These are phyloP conservation scores for Scutellaria baicalensis DNA, from an alignment of 257 asterid genomes.

Conservation along the genomic window DNA sequence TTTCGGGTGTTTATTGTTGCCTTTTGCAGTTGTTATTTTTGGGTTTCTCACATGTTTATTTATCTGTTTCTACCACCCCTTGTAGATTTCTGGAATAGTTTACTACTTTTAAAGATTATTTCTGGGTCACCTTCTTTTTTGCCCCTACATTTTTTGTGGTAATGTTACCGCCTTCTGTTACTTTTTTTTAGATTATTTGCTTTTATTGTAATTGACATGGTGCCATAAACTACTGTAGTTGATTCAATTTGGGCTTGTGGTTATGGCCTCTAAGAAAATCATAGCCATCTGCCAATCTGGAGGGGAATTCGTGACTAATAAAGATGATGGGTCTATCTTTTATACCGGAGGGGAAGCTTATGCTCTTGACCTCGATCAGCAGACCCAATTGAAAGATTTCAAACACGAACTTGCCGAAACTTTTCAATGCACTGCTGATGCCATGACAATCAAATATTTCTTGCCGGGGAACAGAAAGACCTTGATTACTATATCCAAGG, in stretches of 20 bases:
- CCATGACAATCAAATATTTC: constrained; percentile 75
- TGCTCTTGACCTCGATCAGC: constrained; percentile 78
- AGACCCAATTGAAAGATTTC: constrained; percentile 64
- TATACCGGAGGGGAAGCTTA: constrained; percentile 92
- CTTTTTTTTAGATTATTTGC: not conserved
- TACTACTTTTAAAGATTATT: not conserved
- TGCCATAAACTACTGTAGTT: constrained; percentile 6
- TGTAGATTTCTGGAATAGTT: not conserved
- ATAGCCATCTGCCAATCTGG: constrained; percentile 96
- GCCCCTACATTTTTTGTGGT: not conserved
- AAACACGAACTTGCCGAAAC: constrained; percentile 84
- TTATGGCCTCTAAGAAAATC: constrained; percentile 67
- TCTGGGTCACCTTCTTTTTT: not conserved
- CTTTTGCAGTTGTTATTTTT: not conserved
- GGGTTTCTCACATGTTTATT: not conserved
- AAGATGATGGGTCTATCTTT: constrained; percentile 66
- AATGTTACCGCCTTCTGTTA: not conserved
- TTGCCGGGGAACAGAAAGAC: constrained; percentile 93
- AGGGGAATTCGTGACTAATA: constrained; percentile 70
- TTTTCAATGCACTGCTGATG: constrained; percentile 53
- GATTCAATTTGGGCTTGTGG: constrained; percentile 17
- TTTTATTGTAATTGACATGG: not conserved
- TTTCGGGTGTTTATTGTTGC: not conserved
- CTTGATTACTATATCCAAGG: constrained; percentile 82
- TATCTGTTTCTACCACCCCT: not conserved